Percentiles rank a stretch among this genome's conserved stretches.
These are phyloP conservation scores for Penicillium argentinense DNA, from an alignment of 495 filamentous ascomycete species.

Conservation along the genomic window DNA sequence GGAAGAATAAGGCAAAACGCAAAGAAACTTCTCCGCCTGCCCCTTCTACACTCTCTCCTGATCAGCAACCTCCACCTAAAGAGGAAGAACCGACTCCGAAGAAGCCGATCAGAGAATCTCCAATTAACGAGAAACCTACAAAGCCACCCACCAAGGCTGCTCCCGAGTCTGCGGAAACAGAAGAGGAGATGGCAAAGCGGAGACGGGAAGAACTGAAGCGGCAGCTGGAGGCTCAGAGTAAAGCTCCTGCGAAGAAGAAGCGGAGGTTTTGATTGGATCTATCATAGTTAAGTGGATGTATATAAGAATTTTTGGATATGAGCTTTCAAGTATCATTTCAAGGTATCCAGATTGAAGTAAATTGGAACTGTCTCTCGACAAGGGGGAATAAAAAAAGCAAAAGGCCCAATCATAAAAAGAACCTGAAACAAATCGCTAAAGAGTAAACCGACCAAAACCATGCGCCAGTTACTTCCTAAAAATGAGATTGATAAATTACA, in stretches of 20 bases:
- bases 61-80: neutral
- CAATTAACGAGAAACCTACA: neutral
- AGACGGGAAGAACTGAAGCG: constrained; percentile 64
- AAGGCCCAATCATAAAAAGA: neutral
- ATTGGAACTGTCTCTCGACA: neutral
- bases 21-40: neutral
- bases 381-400: constrained; percentile 1
- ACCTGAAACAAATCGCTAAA: neutral
- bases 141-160: neutral
- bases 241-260: constrained; percentile 66
- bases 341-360: neutral
- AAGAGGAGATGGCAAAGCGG: constrained; percentile 58
- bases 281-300: neutral
- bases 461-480: neutral
- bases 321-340: no score
- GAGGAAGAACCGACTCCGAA: neutral
- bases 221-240: constrained; percentile 63
- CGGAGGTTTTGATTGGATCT: constrained; percentile 52
- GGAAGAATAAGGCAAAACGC: constrained; percentile 21
- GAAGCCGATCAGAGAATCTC: constrained; percentile 4
- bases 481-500: neutral
- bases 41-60: neutral
- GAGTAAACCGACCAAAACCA: neutral
- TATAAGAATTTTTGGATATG: no score
- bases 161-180: constrained; percentile 24